Evolutionary conservation across 2,329 filamentous ascomycete species (phyloP), one percentile per base, ranked within the genome.

Genomic region (Volutella citrinella): DNA sequence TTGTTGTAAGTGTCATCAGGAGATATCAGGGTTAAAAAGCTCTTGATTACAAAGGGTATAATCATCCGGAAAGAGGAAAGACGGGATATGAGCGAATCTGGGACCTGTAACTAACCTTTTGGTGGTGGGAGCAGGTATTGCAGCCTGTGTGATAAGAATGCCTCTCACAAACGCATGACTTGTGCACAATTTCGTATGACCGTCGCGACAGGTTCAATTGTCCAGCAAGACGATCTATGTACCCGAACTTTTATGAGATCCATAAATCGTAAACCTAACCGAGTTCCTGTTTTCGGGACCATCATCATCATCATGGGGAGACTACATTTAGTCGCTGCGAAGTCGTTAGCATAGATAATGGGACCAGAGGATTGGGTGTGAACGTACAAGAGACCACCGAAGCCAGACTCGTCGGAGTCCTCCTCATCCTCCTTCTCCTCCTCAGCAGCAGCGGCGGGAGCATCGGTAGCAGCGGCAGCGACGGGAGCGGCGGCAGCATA

Each of bases 401-500:
- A 89, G 64, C 82, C 82, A 65, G 73, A 71, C 45, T 79, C 75
- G 41, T 81, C 77, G 40, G 74, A 74, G 59, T 82, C 81, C 54
- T 81, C 82, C 59, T 83, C 81, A 54, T 82, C 78, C 49, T 79
- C 74, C 56, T 82, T 78, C 57, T 80, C 74, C 62, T 80, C 73
- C 60, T 80, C 72, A 59, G 79, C 74, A 54, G 76, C 72, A 45
- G 73, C 70, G 34, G 68, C 66, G 35, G 65, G 67, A 45, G 68
- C 70, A 42, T 68, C 65, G 29, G 68, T 63, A 33, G 69, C 69
- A 36, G 78, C 72, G 40, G 72, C 74, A 37, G 82, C 84, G 48
- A 65, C 79, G 39, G 91, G 88, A 51, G 84, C 88, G 51, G 90
- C 75, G 30, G 87, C 66, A 49, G 91, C 93, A 68, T 97, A 98